Conservation (phyloP, 805 yeast genomes). For the Candida ulmi region DNA sequence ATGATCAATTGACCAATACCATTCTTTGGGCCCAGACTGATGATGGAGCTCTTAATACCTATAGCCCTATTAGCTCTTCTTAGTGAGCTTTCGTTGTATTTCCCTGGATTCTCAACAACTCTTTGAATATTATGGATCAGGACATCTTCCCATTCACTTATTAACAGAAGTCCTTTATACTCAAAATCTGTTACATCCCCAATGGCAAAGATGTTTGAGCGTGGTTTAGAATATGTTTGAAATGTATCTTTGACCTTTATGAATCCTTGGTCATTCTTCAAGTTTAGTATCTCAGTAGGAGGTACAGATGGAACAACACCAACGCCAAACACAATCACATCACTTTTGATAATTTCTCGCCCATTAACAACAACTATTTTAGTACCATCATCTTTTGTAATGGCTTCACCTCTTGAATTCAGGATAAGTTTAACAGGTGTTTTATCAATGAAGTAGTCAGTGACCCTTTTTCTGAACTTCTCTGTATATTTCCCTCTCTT, state of each 20-base stretch:
- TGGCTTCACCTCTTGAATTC: constrained; percentile 4
- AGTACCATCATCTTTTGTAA: not conserved
- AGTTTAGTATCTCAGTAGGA: not conserved
- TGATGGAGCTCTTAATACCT: constrained; percentile 1
- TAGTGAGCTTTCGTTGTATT: not conserved
- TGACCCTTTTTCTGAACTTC: constrained; percentile 7
- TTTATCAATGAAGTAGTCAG: constrained; percentile 2
- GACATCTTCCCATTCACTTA: constrained; percentile 9
- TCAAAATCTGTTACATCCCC: constrained; percentile 24
- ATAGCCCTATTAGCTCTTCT: not conserved
- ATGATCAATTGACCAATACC: constrained; percentile 19
- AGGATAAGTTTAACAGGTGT: constrained; percentile 9
- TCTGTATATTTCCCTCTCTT: constrained; percentile 3
- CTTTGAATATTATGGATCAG: constrained; percentile 12
- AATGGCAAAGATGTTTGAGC: constrained; percentile 24
- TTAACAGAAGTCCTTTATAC: constrained; percentile 13
- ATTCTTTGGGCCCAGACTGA: constrained; percentile 17
- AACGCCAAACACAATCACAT: not conserved
- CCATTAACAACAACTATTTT: not conserved
- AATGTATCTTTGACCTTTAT: constrained; percentile 8
- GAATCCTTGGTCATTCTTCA: constrained; percentile 2
- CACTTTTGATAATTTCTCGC: constrained; percentile 3
- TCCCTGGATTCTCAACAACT: not conserved
- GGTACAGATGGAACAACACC: constrained; percentile 13
- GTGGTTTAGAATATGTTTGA: constrained; percentile 4